Evolutionary conservation across 345 rosid genomes (phyloP).

Genomic region (Dipteronia dyeriana): DNA sequence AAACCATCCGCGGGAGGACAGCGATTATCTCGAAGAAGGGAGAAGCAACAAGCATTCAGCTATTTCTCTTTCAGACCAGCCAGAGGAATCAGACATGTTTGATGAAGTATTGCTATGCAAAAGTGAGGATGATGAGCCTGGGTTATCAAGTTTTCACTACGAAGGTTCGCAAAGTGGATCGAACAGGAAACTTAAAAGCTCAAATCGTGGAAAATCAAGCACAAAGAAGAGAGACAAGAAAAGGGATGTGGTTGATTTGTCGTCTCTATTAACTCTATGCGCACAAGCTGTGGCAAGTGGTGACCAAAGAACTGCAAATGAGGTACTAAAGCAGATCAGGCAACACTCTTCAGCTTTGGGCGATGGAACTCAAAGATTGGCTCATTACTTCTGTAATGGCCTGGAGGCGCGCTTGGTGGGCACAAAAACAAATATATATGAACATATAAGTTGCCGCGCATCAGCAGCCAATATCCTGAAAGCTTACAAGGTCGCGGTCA

Average conservation of each 20-base stretch:
- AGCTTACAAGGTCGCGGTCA: slow-evolving; percentile 49
- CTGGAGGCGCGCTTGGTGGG: slow-evolving; percentile 72
- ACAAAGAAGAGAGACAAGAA: slow-evolving; percentile 12
- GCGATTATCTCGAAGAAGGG: slow-evolving; percentile 37
- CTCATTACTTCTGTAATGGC: slow-evolving; percentile 59
- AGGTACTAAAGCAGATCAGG: slow-evolving; percentile 60
- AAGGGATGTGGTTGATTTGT: slow-evolving; percentile 51
- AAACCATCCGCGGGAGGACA: slow-evolving; percentile 32
- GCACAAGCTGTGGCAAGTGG: slow-evolving; percentile 67
- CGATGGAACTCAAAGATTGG: slow-evolving; percentile 64
- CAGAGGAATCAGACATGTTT: slow-evolving; percentile 36
- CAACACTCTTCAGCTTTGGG: slow-evolving; percentile 60
- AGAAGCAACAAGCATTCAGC: slow-evolving; percentile 59
- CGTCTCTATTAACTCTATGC: slow-evolving; percentile 54
- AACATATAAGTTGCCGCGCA: slow-evolving; percentile 27
- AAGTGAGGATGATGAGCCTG: slow-evolving; percentile 8
- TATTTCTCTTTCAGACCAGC: slow-evolving; percentile 28
- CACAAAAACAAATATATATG: slow-evolving; percentile 30
- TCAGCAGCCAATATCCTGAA: slow-evolving; percentile 58
- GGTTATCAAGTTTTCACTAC: not conserved
- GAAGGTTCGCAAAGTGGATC: slow-evolving; percentile 4
- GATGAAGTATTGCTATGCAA: slow-evolving; percentile 45
- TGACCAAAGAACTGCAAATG: slow-evolving; percentile 58
- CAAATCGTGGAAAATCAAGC: not conserved
- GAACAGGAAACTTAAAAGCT: not conserved